Base-by-base conservation (phyloP, 306 rosid species). In the Quercus cerris region DNA sequence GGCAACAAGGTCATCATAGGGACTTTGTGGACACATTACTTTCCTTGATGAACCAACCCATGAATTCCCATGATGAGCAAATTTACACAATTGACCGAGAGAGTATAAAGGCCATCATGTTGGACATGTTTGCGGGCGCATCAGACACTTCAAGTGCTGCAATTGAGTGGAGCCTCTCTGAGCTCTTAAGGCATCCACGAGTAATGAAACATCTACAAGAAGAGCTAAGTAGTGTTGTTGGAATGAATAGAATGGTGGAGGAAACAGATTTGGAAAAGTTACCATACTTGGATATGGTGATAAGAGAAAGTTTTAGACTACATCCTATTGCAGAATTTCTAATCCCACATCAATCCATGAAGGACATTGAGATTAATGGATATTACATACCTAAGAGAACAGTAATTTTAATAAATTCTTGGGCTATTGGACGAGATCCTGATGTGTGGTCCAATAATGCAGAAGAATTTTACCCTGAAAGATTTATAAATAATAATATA, bases 401-500 rank as follows among this genome's bases (percentile, higher is more conserved):
- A 11, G n/a, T 77, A 6, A 28, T 89, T 25, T 62, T 86, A 35
- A 30, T 85, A 0, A 89, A 87, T 19, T 51, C 22, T 5, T 87
- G 89, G 88, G 63, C 84, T 0, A 79, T 89, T 5, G 85, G 91
- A 1, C 13, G 86, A 61, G 86, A 89, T 58, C 80, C 85, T 14
- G 35, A 74, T 8, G 52, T 76, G 3, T 87, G 91, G 93, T 72
- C 87, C 0, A 63, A 80, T 1, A 73, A 89, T 80, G 83, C 41
- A 11, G 58, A 85, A 1, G 13, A 30, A 17, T 87, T 89, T 55
- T 82, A 75, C 70, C 91, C 84, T 1, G 87, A 87, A 19, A 87
- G 91, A 49, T 85, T 89, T 22, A 56, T 19, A 0, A 4, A 80
- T 12, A 73, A 5, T 20, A 22, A 79, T 5, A 14, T 85, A 2